Evolutionary conservation across 257 asterid species (phyloP).

Genomic region (Striga asiatica): DNA sequence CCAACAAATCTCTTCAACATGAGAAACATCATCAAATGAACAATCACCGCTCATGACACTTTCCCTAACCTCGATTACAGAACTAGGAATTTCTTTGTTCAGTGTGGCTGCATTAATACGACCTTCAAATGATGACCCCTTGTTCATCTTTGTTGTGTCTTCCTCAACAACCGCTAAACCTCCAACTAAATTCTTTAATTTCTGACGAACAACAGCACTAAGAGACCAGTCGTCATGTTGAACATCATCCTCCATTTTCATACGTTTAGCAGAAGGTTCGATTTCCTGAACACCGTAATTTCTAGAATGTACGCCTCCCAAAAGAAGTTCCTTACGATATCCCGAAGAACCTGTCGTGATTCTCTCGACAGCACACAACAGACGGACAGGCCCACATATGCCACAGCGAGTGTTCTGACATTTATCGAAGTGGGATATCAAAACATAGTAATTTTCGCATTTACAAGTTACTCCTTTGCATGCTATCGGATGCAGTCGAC

Average conservation of each 20-base stretch:
- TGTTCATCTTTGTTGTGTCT: slow-evolving; percentile 3
- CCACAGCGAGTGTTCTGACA: slow-evolving; percentile 23
- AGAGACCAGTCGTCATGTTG: slow-evolving; percentile 19
- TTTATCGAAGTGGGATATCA: slow-evolving; percentile 32
- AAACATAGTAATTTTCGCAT: slow-evolving; percentile 17
- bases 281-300: slow-evolving; percentile 15
- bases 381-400: slow-evolving; percentile 28
- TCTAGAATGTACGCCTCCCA: background rate
- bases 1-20: slow-evolving; percentile 18
- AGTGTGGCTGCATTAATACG: background rate
- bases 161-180: too few relatives aligned
- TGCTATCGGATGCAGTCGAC: slow-evolving; percentile 21
- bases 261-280: slow-evolving; percentile 31
- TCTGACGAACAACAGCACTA: slow-evolving; percentile 9
- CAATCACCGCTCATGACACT: slow-evolving; percentile 11
- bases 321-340: slow-evolving; percentile 2
- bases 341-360: slow-evolving; percentile 19
- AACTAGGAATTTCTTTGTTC: slow-evolving; percentile 9
- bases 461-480: slow-evolving; percentile 26
- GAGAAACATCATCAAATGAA: slow-evolving; percentile 13
- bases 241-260: slow-evolving; percentile 22
- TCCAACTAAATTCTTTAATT: slow-evolving; percentile 6
- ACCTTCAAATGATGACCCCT: slow-evolving; percentile 13
- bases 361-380: background rate
- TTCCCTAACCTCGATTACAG: slow-evolving; percentile 2